Conservation (phyloP, 2,329 filamentous ascomycete genomes). For the Cladosporium sp. region DNA sequence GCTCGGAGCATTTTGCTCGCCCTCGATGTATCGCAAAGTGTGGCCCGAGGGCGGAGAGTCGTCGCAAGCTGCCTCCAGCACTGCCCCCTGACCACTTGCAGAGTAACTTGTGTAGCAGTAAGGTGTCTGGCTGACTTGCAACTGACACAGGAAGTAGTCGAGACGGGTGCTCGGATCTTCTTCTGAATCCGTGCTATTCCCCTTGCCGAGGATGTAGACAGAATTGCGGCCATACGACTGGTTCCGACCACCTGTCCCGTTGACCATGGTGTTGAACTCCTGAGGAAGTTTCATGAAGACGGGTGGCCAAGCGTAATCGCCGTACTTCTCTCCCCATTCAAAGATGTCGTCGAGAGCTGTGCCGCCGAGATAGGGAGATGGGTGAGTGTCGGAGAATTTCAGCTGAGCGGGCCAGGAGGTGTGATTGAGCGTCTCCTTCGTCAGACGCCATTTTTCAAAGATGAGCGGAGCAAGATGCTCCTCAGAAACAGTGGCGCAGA, state of each 20-base stretch:
- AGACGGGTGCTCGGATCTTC: background rate
- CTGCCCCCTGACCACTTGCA: conserved; percentile 53
- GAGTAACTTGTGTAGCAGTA: conserved; percentile 63
- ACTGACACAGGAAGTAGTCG: conserved; percentile 65
- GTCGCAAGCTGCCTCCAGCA: conserved; percentile 60
- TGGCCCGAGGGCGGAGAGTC: conserved; percentile 45
- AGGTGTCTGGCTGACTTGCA: conserved; percentile 64
- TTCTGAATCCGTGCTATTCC: background rate
- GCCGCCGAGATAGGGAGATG: conserved; percentile 22
- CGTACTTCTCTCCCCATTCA: conserved; percentile 58
- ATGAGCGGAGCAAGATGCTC: conserved; percentile 65
- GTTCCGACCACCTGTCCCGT: conserved; percentile 42
- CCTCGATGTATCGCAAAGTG: conserved; percentile 55
- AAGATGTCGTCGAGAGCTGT: conserved; percentile 67
- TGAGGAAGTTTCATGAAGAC: conserved; percentile 54
- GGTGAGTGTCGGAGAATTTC: conserved; percentile 10
- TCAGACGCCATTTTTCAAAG: conserved; percentile 61
- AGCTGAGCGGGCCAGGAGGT: conserved; percentile 21
- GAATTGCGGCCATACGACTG: conserved; percentile 47
- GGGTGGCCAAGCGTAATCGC: conserved; percentile 39
- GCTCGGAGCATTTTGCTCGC: conserved; percentile 55
- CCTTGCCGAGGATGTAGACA: conserved; percentile 67
- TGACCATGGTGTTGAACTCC: conserved; percentile 67
- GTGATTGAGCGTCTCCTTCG: conserved; percentile 20
- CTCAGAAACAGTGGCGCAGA: conserved; percentile 67